A percentile compares a stretch with the other conserved stretches of the same genome.
Conservation (phyloP, 345 rosid genomes). For the Arabidopsis arenosa region DNA sequence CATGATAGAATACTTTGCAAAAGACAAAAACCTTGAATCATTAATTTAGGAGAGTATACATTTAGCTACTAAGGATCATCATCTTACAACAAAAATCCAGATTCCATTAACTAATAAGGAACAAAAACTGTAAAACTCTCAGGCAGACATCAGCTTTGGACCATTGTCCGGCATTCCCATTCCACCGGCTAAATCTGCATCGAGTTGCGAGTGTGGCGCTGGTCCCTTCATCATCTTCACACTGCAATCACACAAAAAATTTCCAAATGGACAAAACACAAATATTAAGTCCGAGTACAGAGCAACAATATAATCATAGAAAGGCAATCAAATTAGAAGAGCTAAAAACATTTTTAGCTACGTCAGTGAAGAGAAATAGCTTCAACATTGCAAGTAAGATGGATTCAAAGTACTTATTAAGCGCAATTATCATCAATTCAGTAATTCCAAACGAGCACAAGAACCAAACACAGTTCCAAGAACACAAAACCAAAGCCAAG, state of each 20-base stretch:
- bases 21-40: not conserved
- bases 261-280: not conserved
- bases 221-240: conserved; percentile 76
- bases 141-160: conserved; percentile 57
- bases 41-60: not conserved
- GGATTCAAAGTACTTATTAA: no score
- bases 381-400: not conserved
- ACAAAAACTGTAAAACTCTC: conserved; percentile 1
- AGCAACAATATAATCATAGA: not conserved
- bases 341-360: not conserved
- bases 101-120: not conserved
- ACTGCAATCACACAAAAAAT: conserved; percentile 49
- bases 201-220: conserved; percentile 91
- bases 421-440: no score
- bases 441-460: no score
- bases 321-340: not conserved
- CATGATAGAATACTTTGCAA: not conserved
- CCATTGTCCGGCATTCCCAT: conserved; percentile 99
- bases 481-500: not conserved
- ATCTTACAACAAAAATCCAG: conserved; percentile 21
- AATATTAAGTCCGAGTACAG: not conserved
- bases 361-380: not conserved
- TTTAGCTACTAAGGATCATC: not conserved
- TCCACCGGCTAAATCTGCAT: conserved; percentile 93
- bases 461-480: not conserved